Evolutionary conservation across 495 filamentous ascomycete genomes (phyloP), one percentile per base, ranked within the genome.

Genomic region (Tuber melanosporum): DNA sequence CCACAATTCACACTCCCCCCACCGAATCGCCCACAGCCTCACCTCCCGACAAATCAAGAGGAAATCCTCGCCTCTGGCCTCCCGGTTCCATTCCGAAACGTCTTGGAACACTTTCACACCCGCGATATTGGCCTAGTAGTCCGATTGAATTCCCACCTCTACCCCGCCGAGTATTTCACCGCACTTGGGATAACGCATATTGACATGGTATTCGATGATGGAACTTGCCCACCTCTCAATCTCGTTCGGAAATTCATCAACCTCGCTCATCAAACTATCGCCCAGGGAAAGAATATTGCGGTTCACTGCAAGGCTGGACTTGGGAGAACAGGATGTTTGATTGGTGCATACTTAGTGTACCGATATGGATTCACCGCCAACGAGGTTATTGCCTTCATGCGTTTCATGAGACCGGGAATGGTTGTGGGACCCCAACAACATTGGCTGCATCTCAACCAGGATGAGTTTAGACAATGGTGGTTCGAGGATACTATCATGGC

Each of bases 141-240:
- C 36, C 91, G 95, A 45, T 88, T 99, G 74, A 99, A 99, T 86
- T 97, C 93, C 2, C 91, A 94, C 80, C 90, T 99, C 14, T 99
- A 99, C 86, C 94, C 92, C 8, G 92, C 96, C 10, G 94, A 93
- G 36, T 97, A 93, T 86, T 99, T 99, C 82, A 95, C 94, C 45
- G 93, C 93, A 0, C 88, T 99, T 69, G 96, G 95, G 10, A 98
- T 99, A 81, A 89, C 92, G 74, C 95, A 99, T 83, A 87, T 98
- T 36, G 94, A 99, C 83, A 98, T 99, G 96, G 97, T 98, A 78
- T 99, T 99, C 81, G 95, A 98, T 80, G 95, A 99, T 82, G 95
- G 95, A 41, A 99, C 95, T 10, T 98, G 96, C 85, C 95, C 95
- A 22, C 90, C 93, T 5, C 85, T 99, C 26, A 88, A 89, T 19